Evolutionary conservation across 2,329 filamentous ascomycete species (phyloP), one percentile per base, ranked within the genome.

Genomic region (Colletotrichum coccodes): DNA sequence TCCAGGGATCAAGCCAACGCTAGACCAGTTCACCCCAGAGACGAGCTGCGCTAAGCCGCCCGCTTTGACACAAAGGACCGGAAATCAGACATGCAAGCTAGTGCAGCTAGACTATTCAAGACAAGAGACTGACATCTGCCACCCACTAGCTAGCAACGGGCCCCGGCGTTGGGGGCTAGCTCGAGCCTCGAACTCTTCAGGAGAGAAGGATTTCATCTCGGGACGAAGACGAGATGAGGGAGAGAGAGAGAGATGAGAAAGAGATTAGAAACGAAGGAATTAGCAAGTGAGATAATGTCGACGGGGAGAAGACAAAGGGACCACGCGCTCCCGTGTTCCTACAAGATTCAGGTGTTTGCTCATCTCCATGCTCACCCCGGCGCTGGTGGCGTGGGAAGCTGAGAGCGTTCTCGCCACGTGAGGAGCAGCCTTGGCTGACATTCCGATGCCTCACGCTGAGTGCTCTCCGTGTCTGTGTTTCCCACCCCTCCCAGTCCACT

Each of bases 21-120:
- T 56, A 66, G 58, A 56, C 40, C 14, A 32, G 26, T 56, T 62
- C 40, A 62, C 49, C 49, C 50, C 50, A 47, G 53, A 47, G 53
- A 59, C 53, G 46, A 34, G 52, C 14, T 38, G 38, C 53, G 46
- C 53, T 64, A 60, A 34, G 40, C 21, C 30, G 34, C 36, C 54
- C 65, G 65, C 61, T 68, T 68, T 60, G 65, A 68, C 65, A 68
- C 61, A 34, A 65, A 65, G 54, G 26, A 46, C 38, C n/a, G 52
- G 52, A 56, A 50, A 38, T 58, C 56, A 34, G 56, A 59, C 40
- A 26, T 40, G 23, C 32, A 49, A 49, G 57, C 57, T 28, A 60
- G 32, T 49, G 32, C 42, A 44, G 57, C 57, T 30, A 23, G 50
- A 18, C 60, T 36, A 64, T 61, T 40, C 18, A 18, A 32, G 64